These are phyloP conservation scores for Botrytis fabae DNA, from an alignment of 2,329 filamentous ascomycete species.

Conservation along the genomic window DNA sequence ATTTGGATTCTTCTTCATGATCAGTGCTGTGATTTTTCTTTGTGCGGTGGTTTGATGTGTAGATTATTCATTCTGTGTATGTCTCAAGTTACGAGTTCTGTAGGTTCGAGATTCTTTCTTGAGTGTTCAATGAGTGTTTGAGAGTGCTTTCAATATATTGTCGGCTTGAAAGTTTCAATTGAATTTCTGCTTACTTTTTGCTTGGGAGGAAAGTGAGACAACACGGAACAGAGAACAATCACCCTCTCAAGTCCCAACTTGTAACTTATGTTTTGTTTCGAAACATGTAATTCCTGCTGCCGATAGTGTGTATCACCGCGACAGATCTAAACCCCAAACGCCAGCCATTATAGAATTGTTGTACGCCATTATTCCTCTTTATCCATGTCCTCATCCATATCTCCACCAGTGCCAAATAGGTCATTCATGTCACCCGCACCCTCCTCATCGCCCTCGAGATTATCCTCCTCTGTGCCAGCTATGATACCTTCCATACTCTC, in stretches of 20 bases:
- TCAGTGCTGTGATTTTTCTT: not conserved
- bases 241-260: not conserved
- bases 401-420: constrained; percentile 38
- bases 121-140: not conserved
- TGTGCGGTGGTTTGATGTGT: not conserved
- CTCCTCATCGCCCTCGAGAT: constrained; percentile 39
- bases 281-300: not conserved
- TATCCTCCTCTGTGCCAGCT: constrained; percentile 41
- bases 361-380: constrained; percentile 42
- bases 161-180: not conserved
- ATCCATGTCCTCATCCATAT: constrained; percentile 45
- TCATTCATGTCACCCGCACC: constrained; percentile 24
- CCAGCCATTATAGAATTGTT: constrained; percentile 25
- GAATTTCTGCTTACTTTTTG: not conserved
- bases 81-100: not conserved
- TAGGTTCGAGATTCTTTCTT: not conserved
- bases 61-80: not conserved
- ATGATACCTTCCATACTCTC: constrained; percentile 44
- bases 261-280: not conserved
- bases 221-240: not conserved
- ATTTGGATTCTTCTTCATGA: not conserved
- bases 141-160: not conserved
- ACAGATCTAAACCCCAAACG: constrained; percentile 22
- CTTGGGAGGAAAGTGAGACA: not conserved
- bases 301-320: not conserved